Percentiles rank a stretch among this genome's conserved stretches.
Conservation (phyloP, 2,329 filamentous ascomycete species). For the Coniochaeta hoffmannii region DNA sequence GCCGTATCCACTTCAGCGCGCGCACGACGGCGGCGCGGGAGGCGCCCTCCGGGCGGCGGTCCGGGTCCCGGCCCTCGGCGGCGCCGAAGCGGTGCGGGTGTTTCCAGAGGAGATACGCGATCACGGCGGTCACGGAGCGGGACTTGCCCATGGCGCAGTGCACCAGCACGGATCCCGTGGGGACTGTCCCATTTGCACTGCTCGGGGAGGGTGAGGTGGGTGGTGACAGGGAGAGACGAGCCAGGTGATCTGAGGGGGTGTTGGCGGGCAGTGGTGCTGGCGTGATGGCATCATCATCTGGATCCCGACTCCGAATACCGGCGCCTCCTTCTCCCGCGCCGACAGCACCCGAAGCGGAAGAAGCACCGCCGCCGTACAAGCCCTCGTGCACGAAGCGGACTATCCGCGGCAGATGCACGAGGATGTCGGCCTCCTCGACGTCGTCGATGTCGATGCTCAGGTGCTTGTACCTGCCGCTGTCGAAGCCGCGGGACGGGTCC, state of each 20-base stretch:
- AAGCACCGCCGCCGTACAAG: conserved; percentile 35
- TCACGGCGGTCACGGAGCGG: conserved; percentile 74
- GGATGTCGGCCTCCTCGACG: conserved; percentile 78
- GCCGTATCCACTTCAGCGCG: conserved; percentile 63
- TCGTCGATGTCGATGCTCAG: conserved; percentile 82
- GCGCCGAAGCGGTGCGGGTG: conserved; percentile 45
- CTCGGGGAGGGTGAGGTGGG: not conserved
- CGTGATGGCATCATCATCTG: not conserved
- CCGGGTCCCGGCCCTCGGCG: conserved; percentile 34
- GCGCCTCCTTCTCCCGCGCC: too few relatives aligned
- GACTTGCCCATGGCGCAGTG: conserved; percentile 94
- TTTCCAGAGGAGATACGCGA: conserved; percentile 77
- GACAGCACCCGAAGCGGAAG: not conserved
- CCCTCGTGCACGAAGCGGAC: conserved; percentile 79
- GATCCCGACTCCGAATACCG: too few relatives aligned
- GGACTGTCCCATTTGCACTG: conserved; percentile 6
- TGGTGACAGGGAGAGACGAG: not conserved
- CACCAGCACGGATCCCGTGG: conserved; percentile 42
- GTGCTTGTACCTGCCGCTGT: conserved; percentile 55
- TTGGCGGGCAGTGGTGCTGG: too few relatives aligned
- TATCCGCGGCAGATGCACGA: conserved; percentile 70
- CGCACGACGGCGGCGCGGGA: conserved; percentile 40
- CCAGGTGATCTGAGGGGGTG: not conserved
- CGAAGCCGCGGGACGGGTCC: conserved; percentile 22
- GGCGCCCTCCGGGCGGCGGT: conserved; percentile 12